These are phyloP conservation scores for Ascodesmis nigricans DNA, from an alignment of 495 filamentous ascomycete species.

Conservation along the genomic window DNA sequence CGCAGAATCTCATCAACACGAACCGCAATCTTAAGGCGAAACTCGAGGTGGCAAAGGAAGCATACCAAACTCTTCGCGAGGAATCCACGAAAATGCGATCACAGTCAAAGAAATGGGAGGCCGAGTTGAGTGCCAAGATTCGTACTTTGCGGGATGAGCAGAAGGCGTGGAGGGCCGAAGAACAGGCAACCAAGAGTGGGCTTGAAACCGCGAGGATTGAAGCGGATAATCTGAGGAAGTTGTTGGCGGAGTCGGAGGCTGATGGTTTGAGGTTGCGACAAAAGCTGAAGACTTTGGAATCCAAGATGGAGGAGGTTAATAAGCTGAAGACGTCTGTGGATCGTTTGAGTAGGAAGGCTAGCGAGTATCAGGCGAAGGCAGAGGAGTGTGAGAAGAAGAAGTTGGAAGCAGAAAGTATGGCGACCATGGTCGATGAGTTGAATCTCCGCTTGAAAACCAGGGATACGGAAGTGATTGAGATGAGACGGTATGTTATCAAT, in stretches of 20 bases:
- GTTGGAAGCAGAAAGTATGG: conserved; percentile 30
- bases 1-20: conserved; percentile 47
- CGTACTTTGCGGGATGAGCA: conserved; percentile 41
- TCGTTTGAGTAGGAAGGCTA: conserved; percentile 32
- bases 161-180: conserved; percentile 36
- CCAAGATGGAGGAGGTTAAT: conserved; percentile 37
- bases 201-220: conserved; percentile 31
- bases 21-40: conserved; percentile 46
- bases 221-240: conserved; percentile 31
- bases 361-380: conserved; percentile 35
- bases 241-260: conserved; percentile 39
- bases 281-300: conserved; percentile 34
- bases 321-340: conserved; percentile 34
- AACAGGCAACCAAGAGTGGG: conserved; percentile 30
- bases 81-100: conserved; percentile 41
- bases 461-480: conserved; percentile 30
- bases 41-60: conserved; percentile 42
- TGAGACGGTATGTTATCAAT: conserved; percentile 19
- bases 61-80: conserved; percentile 38
- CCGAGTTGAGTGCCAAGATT: conserved; percentile 37
- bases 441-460: conserved; percentile 30
- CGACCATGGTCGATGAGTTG: conserved; percentile 30
- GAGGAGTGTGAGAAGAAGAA: conserved; percentile 30
- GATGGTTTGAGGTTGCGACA: conserved; percentile 36
- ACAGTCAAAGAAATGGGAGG: conserved; percentile 49